phyloP scores from a whole-genome alignment of 768 basidiomycete species.

The Kwoniella newhampshirensis region DNA sequence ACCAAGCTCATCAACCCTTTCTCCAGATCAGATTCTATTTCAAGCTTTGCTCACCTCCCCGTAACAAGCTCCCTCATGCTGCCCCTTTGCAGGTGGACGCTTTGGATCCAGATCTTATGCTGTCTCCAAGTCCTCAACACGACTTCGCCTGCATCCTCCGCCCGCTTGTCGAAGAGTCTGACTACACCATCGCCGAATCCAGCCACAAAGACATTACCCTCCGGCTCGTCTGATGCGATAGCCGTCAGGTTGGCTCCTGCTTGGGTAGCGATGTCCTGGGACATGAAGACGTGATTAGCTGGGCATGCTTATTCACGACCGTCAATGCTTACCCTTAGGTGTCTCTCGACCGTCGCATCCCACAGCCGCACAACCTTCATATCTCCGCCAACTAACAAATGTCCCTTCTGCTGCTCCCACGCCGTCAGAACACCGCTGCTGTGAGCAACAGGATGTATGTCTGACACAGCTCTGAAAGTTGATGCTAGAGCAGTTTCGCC shows the following conservation, averaged over 20 bases:
- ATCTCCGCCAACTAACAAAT: slow-evolving; percentile 86
- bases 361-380: slow-evolving; percentile 83
- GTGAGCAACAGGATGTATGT: slow-evolving; percentile 67
- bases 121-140: slow-evolving; percentile 74
- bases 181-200: slow-evolving; percentile 91
- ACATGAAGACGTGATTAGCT: not conserved
- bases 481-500: slow-evolving; percentile 84
- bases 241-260: slow-evolving; percentile 87
- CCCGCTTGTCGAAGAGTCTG: slow-evolving; percentile 86
- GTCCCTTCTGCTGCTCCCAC: slow-evolving; percentile 87
- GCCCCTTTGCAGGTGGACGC: slow-evolving; percentile 77
- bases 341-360: slow-evolving; percentile 84
- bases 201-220: slow-evolving; percentile 76
- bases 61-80: slow-evolving; percentile 72
- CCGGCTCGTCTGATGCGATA: slow-evolving; percentile 72
- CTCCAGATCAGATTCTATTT: not conserved
- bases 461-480: slow-evolving; percentile 83
- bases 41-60: slow-evolving; percentile 66
- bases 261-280: slow-evolving; percentile 82
- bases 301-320: slow-evolving; percentile 5
- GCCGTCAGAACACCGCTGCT: slow-evolving; percentile 83
- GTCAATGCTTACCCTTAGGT: slow-evolving; percentile 32
- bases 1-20: not conserved
- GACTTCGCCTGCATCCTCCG: slow-evolving; percentile 64
- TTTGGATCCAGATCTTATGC: slow-evolving; percentile 86